phyloP scores from a whole-genome alignment of 2,329 filamentous ascomycete species.

The Elsinoe arachidis region DNA sequence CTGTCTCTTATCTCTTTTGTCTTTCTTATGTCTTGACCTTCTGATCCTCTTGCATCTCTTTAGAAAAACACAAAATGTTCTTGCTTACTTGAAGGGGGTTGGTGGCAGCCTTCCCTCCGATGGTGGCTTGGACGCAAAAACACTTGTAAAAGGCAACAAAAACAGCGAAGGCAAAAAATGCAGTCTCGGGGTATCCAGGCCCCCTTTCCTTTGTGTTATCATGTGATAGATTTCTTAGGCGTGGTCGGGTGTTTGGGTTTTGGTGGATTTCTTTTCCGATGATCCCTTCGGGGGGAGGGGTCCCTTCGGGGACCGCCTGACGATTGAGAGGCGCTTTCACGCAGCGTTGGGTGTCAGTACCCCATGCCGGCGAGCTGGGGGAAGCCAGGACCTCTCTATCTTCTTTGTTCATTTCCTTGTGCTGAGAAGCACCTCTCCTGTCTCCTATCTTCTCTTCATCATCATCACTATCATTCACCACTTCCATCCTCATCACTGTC shows the following conservation, averaged over 20 bases:
- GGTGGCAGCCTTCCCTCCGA: conserved; percentile 2
- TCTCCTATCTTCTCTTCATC: not conserved
- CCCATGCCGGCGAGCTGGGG: not conserved
- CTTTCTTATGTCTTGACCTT: not conserved
- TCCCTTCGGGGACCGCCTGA: not conserved
- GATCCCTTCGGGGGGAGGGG: conserved; percentile 1
- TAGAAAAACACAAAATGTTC: not conserved
- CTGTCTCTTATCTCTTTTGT: not conserved
- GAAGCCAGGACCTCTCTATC: conserved; percentile 2
- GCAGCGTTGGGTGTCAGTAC: not conserved
- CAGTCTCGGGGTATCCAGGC: conserved; percentile 11
- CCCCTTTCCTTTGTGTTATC: not conserved
- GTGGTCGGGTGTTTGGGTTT: not conserved
- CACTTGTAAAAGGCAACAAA: conserved; percentile 5
- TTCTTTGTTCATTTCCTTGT: not conserved
- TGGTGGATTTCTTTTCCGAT: not conserved
- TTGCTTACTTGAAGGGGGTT: not conserved
- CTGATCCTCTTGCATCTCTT: not conserved
- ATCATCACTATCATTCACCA: not conserved
- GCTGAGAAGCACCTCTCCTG: not conserved
- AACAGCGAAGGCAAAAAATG: conserved; percentile 13
- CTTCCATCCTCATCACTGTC: not conserved
- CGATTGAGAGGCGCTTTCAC: not conserved
- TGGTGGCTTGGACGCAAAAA: not conserved
- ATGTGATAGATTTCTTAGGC: not conserved